Conservation (phyloP, 169 alveolate species). For the Eimeria zaria region DNA sequence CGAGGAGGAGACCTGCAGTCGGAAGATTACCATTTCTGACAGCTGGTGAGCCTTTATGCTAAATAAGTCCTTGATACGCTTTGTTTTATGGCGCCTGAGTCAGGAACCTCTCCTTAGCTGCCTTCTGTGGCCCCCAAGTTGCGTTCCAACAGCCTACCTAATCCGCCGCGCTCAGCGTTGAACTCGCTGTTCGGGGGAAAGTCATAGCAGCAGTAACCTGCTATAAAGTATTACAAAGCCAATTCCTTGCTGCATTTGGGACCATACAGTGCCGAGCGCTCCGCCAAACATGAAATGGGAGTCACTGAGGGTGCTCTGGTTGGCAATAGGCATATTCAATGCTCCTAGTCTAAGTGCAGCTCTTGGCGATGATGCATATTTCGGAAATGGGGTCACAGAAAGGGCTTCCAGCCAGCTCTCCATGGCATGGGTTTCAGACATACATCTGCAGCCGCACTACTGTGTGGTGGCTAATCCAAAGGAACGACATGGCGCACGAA, state of each 20-base stretch:
- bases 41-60: neutral
- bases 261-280: neutral
- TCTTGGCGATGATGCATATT: neutral
- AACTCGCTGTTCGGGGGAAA: neutral
- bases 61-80: neutral
- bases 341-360: neutral
- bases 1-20: neutral
- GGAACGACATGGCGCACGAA: neutral
- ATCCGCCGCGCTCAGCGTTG: neutral
- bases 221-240: neutral
- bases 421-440: conserved; percentile 34
- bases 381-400: neutral
- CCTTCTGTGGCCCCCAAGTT: neutral
- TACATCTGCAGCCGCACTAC: conserved; percentile 25
- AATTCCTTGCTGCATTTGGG: neutral
- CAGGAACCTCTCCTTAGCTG: neutral
- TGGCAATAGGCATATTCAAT: neutral
- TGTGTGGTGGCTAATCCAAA: neutral
- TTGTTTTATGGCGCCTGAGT: neutral
- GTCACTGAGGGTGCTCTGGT: neutral
- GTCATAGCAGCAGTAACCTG: neutral
- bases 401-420: neutral
- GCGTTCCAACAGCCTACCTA: neutral
- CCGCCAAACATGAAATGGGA: neutral
- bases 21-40: neutral